phyloP scores from a whole-genome alignment of 2,329 filamentous ascomycete genomes.

The Cercospora berteroae region DNA sequence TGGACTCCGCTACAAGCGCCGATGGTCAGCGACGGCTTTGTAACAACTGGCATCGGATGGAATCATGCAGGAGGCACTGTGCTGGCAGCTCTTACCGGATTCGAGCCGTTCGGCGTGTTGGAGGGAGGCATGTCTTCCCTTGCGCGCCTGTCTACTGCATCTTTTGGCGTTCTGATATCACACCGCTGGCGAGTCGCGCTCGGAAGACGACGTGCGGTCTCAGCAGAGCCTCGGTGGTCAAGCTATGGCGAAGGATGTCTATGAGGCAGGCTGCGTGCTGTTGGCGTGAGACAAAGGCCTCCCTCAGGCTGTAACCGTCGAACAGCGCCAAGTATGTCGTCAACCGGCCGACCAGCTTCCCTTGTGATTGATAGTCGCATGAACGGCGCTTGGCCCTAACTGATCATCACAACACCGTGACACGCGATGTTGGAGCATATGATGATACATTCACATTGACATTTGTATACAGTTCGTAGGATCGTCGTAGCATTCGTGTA shows the following conservation, averaged over 20 bases:
- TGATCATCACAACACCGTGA: not conserved
- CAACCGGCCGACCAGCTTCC: not conserved
- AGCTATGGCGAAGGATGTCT: not conserved
- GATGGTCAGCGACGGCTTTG: not conserved
- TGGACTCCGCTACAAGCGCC: not conserved
- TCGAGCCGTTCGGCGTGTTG: not conserved
- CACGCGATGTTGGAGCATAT: not conserved
- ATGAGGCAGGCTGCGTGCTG: not conserved
- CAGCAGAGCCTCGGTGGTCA: not conserved
- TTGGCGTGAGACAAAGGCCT: constrained; percentile 3
- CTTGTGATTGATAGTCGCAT: not conserved
- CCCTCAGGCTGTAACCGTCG: not conserved
- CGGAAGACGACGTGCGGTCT: not conserved
- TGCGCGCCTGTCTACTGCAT: not conserved
- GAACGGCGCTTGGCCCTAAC: not conserved
- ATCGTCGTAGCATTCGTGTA: not conserved
- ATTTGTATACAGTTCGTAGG: not conserved
- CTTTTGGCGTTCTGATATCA: not conserved
- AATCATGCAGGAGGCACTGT: not conserved
- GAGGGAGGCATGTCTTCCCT: constrained; percentile 2
- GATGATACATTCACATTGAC: not conserved
- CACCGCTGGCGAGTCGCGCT: not conserved
- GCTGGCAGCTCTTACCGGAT: constrained; percentile 1
- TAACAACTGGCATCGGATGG: not conserved
- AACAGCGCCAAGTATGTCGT: not conserved